Evolutionary conservation across 2,329 filamentous ascomycete genomes (phyloP), one percentile per base, ranked within the genome.

Genomic region (Paraconiothyrium brasiliense): DNA sequence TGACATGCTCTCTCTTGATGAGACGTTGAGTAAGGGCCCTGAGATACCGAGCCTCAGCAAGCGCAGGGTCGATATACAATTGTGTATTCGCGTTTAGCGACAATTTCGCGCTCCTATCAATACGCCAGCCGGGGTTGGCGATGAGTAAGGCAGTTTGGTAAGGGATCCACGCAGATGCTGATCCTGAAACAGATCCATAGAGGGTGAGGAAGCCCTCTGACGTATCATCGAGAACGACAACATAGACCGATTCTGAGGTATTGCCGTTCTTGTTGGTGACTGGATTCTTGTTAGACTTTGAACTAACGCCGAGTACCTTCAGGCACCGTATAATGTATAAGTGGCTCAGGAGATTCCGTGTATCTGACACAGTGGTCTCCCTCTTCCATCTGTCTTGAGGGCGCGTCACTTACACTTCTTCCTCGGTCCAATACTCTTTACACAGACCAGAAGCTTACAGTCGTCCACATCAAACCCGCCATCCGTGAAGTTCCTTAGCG

Each of bases 211-310:
- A 76, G 4, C 82, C 83, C 61, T 83, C 82, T 1, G 81, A 81
- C 0, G 86, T 88, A 67, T 89, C 82, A 70, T 90, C 87, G 67
- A 87, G 87, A 10, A 89, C 74, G 4, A 79, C 76, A 4, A 89
- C 73, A 49, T 85, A 84, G 30, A 84, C 69, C 13, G 86, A 77
- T 34, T 84, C 79, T 0, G 79, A 76, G n/a, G 76, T 72, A 3
- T 69, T 78, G 44, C 82, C 79, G 32, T 79, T 81, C 64, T 84
- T 85, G 60, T 81, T 83, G 3, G 80, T 80, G 34, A 87, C 80
- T 76, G 67, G 41, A n/a, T 34, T 16, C 20, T 4, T 14, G 20
- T n/a, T 20, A 49, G 27, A 11, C 9, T 24, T 2, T 2, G n/a
- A 22, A 13, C 20, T 24, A 24, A 46, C 2, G 43, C 10, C 43